Percentiles rank a stretch among this genome's conserved stretches.
Conservation (phyloP, 1,284 basidiomycete species). For the Agroathelia rolfsii region DNA sequence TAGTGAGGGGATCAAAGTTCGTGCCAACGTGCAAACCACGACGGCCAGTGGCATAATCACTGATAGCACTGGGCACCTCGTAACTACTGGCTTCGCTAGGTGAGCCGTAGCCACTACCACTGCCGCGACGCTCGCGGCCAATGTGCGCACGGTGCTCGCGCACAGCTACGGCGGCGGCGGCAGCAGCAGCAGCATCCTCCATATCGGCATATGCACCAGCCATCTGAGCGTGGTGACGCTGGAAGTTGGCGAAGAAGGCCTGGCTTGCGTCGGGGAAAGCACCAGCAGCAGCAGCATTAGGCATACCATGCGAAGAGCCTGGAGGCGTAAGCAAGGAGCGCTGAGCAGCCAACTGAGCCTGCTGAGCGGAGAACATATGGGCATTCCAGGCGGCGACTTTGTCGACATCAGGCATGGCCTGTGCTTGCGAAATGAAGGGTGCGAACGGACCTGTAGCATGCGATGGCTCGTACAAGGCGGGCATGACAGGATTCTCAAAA, state of each 20-base stretch:
- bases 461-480: conserved; percentile 21
- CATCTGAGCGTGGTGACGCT: conserved; percentile 27
- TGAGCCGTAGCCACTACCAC: conserved; percentile 26
- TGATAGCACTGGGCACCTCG: conserved; percentile 23
- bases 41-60: conserved; percentile 17
- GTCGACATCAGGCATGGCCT: conserved; percentile 14
- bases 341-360: conserved; percentile 17
- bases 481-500: conserved; percentile 24
- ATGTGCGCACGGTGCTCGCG: conserved; percentile 7
- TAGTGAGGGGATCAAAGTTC: conserved; percentile 17
- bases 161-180: conserved; percentile 8
- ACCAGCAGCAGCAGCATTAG: conserved; percentile 13
- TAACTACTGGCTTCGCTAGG: conserved; percentile 24
- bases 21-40: conserved; percentile 18
- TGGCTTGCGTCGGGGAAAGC: conserved; percentile 19
- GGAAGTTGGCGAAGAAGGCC: conserved; percentile 21
- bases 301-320: conserved; percentile 18
- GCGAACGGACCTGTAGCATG: conserved; percentile 14
- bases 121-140: conserved; percentile 11
- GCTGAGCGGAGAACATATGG: conserved; percentile 21
- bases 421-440: conserved; percentile 15
- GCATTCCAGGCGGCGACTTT: conserved; percentile 22
- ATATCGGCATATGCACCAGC: conserved; percentile 6
- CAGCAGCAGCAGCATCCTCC: conserved; percentile 7
- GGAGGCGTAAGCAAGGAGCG: conserved; percentile 30